phyloP scores from a whole-genome alignment of 2,329 filamentous ascomycete genomes.

The Botryotinia narcissicola region DNA sequence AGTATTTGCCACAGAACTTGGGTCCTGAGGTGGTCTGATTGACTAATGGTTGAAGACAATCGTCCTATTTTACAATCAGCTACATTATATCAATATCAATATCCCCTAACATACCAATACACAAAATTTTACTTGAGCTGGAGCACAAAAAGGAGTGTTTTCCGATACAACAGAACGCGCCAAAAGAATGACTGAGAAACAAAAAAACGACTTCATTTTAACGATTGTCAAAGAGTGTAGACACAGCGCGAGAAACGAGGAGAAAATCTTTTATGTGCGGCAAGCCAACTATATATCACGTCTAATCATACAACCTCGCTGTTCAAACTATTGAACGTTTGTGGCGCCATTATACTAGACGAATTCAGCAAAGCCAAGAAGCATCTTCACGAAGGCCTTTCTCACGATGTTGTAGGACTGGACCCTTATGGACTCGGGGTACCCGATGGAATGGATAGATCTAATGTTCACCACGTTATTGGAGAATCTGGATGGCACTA shows the following conservation, averaged over 20 bases:
- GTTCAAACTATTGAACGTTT: slow-evolving; percentile 3
- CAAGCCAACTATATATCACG: not conserved
- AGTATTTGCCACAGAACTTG: not conserved
- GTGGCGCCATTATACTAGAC: not conserved
- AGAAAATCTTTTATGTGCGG: not conserved
- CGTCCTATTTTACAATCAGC: slow-evolving; percentile 4
- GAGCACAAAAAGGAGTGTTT: slow-evolving; percentile 6
- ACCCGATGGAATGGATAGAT: not conserved
- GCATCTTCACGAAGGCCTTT: not conserved
- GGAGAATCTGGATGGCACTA: not conserved
- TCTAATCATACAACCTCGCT: not conserved
- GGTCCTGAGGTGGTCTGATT: not conserved
- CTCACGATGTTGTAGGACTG: not conserved
- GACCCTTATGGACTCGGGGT: not conserved
- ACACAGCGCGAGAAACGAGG: not conserved
- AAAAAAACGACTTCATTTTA: slow-evolving; percentile 7
- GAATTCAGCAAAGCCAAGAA: not conserved
- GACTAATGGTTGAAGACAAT: slow-evolving; percentile 1
- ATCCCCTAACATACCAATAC: not conserved
- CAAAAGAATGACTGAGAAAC: slow-evolving; percentile 3
- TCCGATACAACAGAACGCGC: not conserved
- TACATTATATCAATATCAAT: not conserved
- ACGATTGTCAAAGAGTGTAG: not conserved
- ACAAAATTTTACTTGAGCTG: not conserved
- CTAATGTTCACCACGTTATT: not conserved